Base-by-base conservation (phyloP, 495 filamentous ascomycete species). In the Lichina pygmaea region DNA sequence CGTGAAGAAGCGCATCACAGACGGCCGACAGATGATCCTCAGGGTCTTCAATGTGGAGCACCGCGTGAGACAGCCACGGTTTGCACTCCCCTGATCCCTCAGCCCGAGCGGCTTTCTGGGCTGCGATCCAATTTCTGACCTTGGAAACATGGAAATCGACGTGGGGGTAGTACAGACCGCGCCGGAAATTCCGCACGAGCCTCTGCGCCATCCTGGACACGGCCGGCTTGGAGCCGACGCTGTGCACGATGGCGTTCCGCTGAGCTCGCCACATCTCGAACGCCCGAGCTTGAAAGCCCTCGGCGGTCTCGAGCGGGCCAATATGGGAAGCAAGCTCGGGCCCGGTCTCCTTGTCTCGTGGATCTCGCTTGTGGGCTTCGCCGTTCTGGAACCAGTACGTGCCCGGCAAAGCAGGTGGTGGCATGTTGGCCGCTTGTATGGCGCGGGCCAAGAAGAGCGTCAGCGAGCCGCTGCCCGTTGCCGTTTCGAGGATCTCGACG, bases 401-500 rank as follows among this genome's bases (percentile, higher is more conserved):
- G 3, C 51, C 49, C 10, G 61, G 45, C 10, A 49, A 42, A 2
- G 65, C 44, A 34, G 43, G 43, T 46, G 67, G 56, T 10, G 37
- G 30, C 41, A 31, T 33, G 57, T 85, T 85, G 8, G 73, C 77
- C 12, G 72, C 79, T 55, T 83, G 77, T 17, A 85, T 70, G 33
- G 77, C 77, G n/a, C 76, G 68, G 16, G 76, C 71, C 11, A 86
- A 65, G 49, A 80, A 66, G 7, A 86, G 60, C 3, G 79, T 86
- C 42, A 86, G 58, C 10, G 74, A 73, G 43, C 79, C 81, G 61
- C 83, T 75, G 4, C 81, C 81, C 1, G 81, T 86, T 7, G 81
- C 81, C 36, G 78, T 79, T 58, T 86, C 81, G 34, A 86, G 71
- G 36, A 86, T 77, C 52, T 85, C 77, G 0, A 82, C 48, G 8